Percentiles rank a stretch among this genome's conserved stretches.
These are phyloP conservation scores for Scortechinia acanthostroma DNA, from an alignment of 2,329 filamentous ascomycete species.

Conservation along the genomic window DNA sequence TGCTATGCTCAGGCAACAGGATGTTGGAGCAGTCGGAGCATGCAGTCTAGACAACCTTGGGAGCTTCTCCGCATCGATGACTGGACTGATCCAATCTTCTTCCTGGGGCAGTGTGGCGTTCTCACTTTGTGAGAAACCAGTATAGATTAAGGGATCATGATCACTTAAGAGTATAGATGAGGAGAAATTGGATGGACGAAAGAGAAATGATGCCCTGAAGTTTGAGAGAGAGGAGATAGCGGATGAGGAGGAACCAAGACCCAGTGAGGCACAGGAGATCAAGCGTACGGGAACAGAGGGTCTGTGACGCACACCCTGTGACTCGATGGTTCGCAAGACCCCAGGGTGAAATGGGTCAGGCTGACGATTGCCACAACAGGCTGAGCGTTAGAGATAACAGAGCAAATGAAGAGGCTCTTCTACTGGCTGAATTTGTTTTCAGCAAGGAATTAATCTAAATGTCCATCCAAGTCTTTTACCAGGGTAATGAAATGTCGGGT, in stretches of 20 bases:
- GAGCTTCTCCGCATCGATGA: constrained; percentile 27
- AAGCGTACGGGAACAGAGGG: too few species aligned
- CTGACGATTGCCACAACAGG: too few species aligned
- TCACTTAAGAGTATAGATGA: constrained; percentile 3
- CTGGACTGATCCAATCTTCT: constrained; percentile 4
- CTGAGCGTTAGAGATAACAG: too few species aligned
- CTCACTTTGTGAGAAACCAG: not conserved
- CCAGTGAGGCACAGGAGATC: too few species aligned
- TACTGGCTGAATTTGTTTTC: too few species aligned
- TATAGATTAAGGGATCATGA: constrained; percentile 1
- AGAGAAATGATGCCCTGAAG: not conserved
- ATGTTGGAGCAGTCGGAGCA: constrained; percentile 13
- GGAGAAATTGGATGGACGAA: constrained; percentile 1
- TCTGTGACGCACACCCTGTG: constrained; percentile 31
- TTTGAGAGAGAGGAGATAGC: constrained; percentile 2
- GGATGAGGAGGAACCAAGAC: constrained; percentile 1
- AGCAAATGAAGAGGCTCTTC: too few species aligned
- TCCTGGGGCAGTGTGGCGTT: constrained; percentile 1
- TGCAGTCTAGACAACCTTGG: constrained; percentile 16
- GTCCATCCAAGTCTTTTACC: too few species aligned
- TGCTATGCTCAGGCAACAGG: constrained; percentile 7
- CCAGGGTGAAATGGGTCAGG: too few species aligned
- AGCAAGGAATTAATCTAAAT: too few species aligned
- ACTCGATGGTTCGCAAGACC: too few species aligned
- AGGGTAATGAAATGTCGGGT: too few species aligned